These are phyloP conservation scores for Taphrina confusa DNA, from an alignment of 1,139 yeast species.

Conservation along the genomic window DNA sequence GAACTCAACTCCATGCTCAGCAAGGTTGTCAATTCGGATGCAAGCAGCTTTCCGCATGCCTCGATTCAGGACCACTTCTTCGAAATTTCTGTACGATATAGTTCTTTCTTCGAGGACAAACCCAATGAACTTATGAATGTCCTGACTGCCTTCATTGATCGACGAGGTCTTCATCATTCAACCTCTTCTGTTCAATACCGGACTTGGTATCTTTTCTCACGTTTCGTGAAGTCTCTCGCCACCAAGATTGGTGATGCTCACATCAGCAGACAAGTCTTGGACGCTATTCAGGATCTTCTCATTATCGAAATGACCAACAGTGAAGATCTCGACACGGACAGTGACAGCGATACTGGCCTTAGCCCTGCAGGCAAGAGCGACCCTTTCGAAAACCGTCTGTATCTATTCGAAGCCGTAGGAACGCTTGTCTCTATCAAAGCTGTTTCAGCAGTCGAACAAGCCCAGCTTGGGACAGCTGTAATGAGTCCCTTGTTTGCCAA, in stretches of 20 bases:
- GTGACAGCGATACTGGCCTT: constrained; percentile 49
- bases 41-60: constrained; percentile 56
- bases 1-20: constrained; percentile 55
- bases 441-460: constrained; percentile 48
- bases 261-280: constrained; percentile 53
- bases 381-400: constrained; percentile 73
- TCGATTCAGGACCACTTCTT: constrained; percentile 76
- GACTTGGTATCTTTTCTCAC: constrained; percentile 85
- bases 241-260: constrained; percentile 54
- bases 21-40: constrained; percentile 58
- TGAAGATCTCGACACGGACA: constrained; percentile 47
- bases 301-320: constrained; percentile 52
- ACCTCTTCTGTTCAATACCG: constrained; percentile 74
- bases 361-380: constrained; percentile 60
- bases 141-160: constrained; percentile 74
- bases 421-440: constrained; percentile 51
- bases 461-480: constrained; percentile 52
- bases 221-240: constrained; percentile 76
- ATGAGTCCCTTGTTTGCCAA: constrained; percentile 77
- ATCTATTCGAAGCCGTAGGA: constrained; percentile 80
- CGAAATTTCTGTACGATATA: constrained; percentile 81
- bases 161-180: constrained; percentile 74
- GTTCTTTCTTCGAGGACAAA: constrained; percentile 59
- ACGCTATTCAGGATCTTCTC: constrained; percentile 57
- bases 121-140: constrained; percentile 61